Percentiles rank a stretch among this genome's conserved stretches.
These are phyloP conservation scores for Lasiodiplodia hormozganensis DNA, from an alignment of 2,329 filamentous ascomycete species.

Conservation along the genomic window DNA sequence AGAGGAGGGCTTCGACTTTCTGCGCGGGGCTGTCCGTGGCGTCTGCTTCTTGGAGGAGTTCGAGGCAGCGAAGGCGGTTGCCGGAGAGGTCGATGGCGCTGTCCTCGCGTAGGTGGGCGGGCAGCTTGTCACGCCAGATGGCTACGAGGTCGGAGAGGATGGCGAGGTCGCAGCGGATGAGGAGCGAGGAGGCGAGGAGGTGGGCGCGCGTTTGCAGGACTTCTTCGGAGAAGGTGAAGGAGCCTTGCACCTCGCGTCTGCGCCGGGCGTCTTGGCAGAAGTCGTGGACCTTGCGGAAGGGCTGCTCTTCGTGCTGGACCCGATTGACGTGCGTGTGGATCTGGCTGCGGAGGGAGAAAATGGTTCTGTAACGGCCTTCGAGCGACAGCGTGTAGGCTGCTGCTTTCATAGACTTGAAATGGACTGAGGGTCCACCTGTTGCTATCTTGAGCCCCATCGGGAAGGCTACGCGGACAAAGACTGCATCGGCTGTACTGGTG, in stretches of 20 bases:
- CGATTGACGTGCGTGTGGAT: slow-evolving; percentile 38
- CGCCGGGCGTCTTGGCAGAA: slow-evolving; percentile 52
- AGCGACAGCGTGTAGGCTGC: neutral
- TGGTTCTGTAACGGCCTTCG: slow-evolving; percentile 29
- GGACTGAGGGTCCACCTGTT: neutral
- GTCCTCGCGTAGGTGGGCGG: slow-evolving; percentile 7
- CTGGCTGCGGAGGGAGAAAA: slow-evolving; percentile 30
- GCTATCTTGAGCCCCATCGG: neutral
- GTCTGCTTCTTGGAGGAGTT: slow-evolving; percentile 50
- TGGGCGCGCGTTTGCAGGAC: slow-evolving; percentile 40
- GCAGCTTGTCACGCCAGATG: slow-evolving; percentile 31
- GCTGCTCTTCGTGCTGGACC: slow-evolving; percentile 57
- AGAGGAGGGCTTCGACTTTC: slow-evolving; percentile 60
- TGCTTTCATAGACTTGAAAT: neutral
- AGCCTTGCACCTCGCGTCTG: slow-evolving; percentile 35
- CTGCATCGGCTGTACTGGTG: slow-evolving; percentile 27
- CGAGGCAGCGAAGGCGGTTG: slow-evolving; percentile 50
- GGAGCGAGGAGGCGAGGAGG: slow-evolving; percentile 54
- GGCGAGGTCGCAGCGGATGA: slow-evolving; percentile 57
- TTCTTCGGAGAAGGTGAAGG: slow-evolving; percentile 41
- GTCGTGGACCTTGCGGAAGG: slow-evolving; percentile 56
- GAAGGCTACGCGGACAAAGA: neutral
- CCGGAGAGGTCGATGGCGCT: slow-evolving; percentile 41
- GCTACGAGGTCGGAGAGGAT: slow-evolving; percentile 55
- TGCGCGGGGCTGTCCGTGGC: slow-evolving; percentile 48